Evolutionary conservation across 2,329 filamentous ascomycete genomes (phyloP).

Genomic region (Paracorniculantispora psalliotae): DNA sequence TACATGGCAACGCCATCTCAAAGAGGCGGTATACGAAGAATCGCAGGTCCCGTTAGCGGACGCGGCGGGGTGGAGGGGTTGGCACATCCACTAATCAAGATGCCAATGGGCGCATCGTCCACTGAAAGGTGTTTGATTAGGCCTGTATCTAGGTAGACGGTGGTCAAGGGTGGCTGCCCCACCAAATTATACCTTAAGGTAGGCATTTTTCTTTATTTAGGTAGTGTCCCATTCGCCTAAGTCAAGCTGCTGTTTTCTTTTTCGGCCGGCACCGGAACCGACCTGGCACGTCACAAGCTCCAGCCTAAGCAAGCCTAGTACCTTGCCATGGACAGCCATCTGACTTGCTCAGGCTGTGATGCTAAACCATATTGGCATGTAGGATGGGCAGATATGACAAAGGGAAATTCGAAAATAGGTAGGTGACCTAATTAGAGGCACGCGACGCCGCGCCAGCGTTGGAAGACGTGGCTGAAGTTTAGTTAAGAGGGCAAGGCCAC

Average conservation of each 20-base stretch:
- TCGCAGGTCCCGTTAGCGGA: no score
- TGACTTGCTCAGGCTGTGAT: background rate
- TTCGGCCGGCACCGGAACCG: constrained; percentile 8
- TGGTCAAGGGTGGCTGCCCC: no score
- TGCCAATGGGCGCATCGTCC: background rate
- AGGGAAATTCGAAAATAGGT: background rate
- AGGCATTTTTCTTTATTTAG: background rate
- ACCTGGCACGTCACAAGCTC: background rate
- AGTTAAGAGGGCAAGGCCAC: background rate
- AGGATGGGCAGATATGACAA: background rate
- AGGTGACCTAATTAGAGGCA: no score
- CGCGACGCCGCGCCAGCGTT: no score
- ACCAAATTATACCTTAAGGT: no score
- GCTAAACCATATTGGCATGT: background rate
- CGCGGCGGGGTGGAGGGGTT: no score
- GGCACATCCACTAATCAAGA: no score
- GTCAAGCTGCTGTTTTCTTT: no score
- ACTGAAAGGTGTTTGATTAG: background rate
- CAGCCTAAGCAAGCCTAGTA: background rate
- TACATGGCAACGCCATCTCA: background rate
- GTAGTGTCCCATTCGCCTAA: no score
- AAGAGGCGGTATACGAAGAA: background rate
- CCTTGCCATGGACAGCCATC: background rate
- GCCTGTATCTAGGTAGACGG: no score
- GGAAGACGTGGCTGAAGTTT: background rate